Conservation (phyloP, 306 rosid genomes). For the Lathyrus tuberosus region DNA sequence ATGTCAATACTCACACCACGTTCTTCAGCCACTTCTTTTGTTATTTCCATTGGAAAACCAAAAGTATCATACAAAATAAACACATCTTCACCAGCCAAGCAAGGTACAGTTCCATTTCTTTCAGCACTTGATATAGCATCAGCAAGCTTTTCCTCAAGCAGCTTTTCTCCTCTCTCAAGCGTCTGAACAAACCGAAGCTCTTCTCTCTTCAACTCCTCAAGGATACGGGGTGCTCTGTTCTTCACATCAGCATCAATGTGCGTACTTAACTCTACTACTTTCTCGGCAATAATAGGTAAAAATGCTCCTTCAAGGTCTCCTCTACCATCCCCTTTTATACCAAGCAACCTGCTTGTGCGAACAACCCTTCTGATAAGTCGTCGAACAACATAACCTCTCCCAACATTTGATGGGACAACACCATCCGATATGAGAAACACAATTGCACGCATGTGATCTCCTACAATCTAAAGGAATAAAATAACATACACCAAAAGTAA, state of each 20-base stretch:
- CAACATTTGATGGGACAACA: slow-evolving; percentile 87
- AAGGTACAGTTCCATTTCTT: slow-evolving; percentile 63
- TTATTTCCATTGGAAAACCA: slow-evolving; percentile 89
- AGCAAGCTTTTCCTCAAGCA: slow-evolving; percentile 80
- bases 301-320: slow-evolving; percentile 87
- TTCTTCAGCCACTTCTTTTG: slow-evolving; percentile 94
- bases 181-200: slow-evolving; percentile 96
- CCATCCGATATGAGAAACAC: slow-evolving; percentile 94
- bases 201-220: slow-evolving; percentile 91
- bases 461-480: slow-evolving; percentile 65
- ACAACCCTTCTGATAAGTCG: slow-evolving; percentile 93
- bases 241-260: slow-evolving; percentile 69
- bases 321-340: slow-evolving; percentile 80
- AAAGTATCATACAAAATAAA: slow-evolving; percentile 93
- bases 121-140: slow-evolving; percentile 65
- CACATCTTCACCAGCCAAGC: slow-evolving; percentile 84
- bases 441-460: slow-evolving; percentile 97
- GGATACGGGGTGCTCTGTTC: slow-evolving; percentile 61
- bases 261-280: slow-evolving; percentile 80
- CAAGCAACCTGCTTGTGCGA: slow-evolving; percentile 93
- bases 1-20: slow-evolving; percentile 80
- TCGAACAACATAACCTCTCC: slow-evolving; percentile 90
- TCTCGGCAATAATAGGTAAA: slow-evolving; percentile 79
- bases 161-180: slow-evolving; percentile 87
- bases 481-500: slow-evolving; percentile 14